phyloP scores from a whole-genome alignment of 805 yeast genomes.

The Suhomyces emberorum region DNA sequence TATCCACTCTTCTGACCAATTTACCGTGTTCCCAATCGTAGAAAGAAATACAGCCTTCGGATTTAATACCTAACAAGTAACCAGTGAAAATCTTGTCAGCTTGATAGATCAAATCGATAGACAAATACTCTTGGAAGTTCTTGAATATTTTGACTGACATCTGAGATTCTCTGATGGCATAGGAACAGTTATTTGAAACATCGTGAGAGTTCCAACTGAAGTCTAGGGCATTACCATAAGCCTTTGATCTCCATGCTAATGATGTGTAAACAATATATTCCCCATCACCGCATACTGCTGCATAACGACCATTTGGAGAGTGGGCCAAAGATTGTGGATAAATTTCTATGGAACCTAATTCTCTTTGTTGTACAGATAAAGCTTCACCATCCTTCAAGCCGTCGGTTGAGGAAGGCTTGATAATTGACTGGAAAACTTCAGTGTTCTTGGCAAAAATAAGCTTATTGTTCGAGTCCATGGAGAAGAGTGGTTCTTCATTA shows the following conservation, averaged over 20 bases:
- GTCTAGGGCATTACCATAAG: slow-evolving; percentile 85
- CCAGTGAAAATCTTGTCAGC: slow-evolving; percentile 87
- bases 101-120: slow-evolving; percentile 63
- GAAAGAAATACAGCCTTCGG: slow-evolving; percentile 80
- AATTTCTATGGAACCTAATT: slow-evolving; percentile 89
- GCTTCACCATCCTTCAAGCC: slow-evolving; percentile 77
- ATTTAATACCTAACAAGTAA: slow-evolving; percentile 78
- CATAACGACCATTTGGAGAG: slow-evolving; percentile 97
- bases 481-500: slow-evolving; percentile 87
- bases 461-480: slow-evolving; percentile 92
- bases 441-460: slow-evolving; percentile 87
- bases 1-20: slow-evolving; percentile 85
- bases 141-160: slow-evolving; percentile 68
- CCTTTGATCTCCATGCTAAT: slow-evolving; percentile 95
- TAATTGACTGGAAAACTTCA: slow-evolving; percentile 80
- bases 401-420: slow-evolving; percentile 62
- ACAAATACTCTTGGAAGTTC: slow-evolving; percentile 77
- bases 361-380: slow-evolving; percentile 76
- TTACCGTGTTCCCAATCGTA: slow-evolving; percentile 92
- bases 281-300: slow-evolving; percentile 96
- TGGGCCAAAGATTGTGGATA: slow-evolving; percentile 85
- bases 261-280: slow-evolving; percentile 96
- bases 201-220: slow-evolving; percentile 93
- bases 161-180: slow-evolving; percentile 73
- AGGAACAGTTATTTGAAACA: slow-evolving; percentile 58